phyloP scores from a whole-genome alignment of 352 stramenopile genomes.

The Globisporangium mamillatum region DNA sequence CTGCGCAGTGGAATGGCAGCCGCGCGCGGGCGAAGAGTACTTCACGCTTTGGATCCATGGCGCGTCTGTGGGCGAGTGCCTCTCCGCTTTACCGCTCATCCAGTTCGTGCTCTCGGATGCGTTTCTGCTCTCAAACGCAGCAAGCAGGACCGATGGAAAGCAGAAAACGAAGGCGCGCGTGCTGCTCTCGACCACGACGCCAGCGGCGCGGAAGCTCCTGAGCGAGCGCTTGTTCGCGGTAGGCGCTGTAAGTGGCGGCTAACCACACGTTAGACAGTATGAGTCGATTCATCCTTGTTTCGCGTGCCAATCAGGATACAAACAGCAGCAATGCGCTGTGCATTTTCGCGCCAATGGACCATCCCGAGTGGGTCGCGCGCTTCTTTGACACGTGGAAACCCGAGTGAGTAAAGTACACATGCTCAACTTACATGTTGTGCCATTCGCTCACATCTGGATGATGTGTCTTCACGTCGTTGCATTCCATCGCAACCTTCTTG shows the following conservation, averaged over 20 bases:
- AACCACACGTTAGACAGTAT: too few species aligned
- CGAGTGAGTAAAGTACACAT: constrained; percentile 28
- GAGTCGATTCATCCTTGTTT: neutral
- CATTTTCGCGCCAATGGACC: constrained; percentile 69
- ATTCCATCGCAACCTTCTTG: too few species aligned
- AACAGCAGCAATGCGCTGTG: constrained; percentile 28
- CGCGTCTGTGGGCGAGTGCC: constrained; percentile 69
- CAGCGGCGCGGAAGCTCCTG: constrained; percentile 48
- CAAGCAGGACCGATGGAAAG: neutral
- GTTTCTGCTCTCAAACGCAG: constrained; percentile 10
- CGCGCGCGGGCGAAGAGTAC: constrained; percentile 6
- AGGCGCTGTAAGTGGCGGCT: neutral
- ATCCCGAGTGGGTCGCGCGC: constrained; percentile 38
- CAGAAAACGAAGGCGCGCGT: constrained; percentile 28
- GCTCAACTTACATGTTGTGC: too few species aligned
- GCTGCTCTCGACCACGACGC: constrained; percentile 69
- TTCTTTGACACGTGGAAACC: constrained; percentile 69
- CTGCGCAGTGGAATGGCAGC: constrained; percentile 20
- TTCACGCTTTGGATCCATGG: constrained; percentile 75
- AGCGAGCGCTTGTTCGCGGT: constrained; percentile 20
- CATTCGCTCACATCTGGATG: too few species aligned
- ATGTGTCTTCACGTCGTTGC: too few species aligned
- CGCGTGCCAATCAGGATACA: neutral
- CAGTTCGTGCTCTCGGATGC: constrained; percentile 40
- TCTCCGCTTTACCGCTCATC: constrained; percentile 64